phyloP scores from a whole-genome alignment of 148 eudicot species.

The Cornus suecica region DNA sequence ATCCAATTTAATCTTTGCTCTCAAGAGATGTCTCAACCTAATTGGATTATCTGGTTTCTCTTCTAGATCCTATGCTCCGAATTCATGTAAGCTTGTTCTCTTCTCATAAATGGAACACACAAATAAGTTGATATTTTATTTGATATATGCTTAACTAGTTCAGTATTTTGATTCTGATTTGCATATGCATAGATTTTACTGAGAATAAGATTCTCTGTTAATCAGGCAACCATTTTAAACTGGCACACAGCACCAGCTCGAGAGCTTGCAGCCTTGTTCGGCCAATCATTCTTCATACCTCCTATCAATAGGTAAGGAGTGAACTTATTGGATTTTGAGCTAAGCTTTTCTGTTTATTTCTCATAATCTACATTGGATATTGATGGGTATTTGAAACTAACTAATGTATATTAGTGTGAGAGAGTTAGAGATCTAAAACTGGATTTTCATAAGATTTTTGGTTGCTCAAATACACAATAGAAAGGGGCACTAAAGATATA shows the following conservation, averaged over 20 bases:
- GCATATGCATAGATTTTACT: background rate
- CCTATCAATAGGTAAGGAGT: constrained; percentile 45
- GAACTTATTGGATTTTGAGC: constrained; percentile 11
- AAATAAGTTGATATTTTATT: background rate
- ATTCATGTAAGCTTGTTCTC: constrained; percentile 49
- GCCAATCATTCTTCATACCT: constrained; percentile 37
- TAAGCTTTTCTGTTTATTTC: background rate
- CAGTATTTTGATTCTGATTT: background rate
- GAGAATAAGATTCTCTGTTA: background rate
- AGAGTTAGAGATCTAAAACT: too few relatives aligned
- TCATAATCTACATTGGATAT: background rate
- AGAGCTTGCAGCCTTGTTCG: constrained; percentile 41
- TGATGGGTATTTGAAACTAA: background rate
- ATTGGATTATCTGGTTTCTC: constrained; percentile 52
- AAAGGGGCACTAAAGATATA: too few relatives aligned
- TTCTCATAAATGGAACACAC: background rate
- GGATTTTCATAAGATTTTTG: too few relatives aligned
- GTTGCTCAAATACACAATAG: too few relatives aligned
- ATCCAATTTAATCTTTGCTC: constrained; percentile 63
- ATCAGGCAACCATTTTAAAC: constrained; percentile 7
- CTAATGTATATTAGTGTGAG: too few relatives aligned
- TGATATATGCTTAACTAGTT: too few relatives aligned
- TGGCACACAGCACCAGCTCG: constrained; percentile 38
- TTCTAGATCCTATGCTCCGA: constrained; percentile 53
- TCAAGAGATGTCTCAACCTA: constrained; percentile 53